Evolutionary conservation across 75 land plant species (phyloP), one percentile per base, ranked within the genome.

Genomic region (Pinus albicaulis): DNA sequence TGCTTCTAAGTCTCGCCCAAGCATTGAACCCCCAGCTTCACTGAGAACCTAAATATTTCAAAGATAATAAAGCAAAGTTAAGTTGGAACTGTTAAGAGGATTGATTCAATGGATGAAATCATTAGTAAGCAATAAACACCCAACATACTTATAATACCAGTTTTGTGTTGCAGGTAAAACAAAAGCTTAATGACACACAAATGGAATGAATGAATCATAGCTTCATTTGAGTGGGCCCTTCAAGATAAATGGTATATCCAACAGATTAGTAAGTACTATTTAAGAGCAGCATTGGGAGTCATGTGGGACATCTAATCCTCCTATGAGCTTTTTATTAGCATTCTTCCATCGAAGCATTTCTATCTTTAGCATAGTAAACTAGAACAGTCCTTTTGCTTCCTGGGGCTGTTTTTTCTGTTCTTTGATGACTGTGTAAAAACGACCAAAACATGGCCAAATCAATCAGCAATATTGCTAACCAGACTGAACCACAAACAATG

Each of bases 11-110:
- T 96, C 88, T 24, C 91, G 78, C 13, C 99, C 99, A 34, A 93
- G 74, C 84, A 88, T 87, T 41, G 94, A 90, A 36, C 98, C 94
- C 78, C 91, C 87, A 25, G 94, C 82, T 72, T 93, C 97, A 64
- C 98, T 97, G 19, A 80, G 44, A 7, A 95, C 87, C 97, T 93
- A 80, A 23, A 34, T 36, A 20, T 68, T 26, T 26, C 20, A 41
- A 41, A 68, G 23, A 64, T 64, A 28, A n/a, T 41, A 68, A 41
- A 41, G 38, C 48, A 38, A 20, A 68, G 41, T 28, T 3, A 41
- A 38, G 71, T 20, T 3, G 7, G 8, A 12, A 41, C 1, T 0
- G 23, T 17, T 62, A 25, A 23, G 73, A 24, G 34, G 14, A 73
- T 20, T 19, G 24, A 73, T 48, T 73, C 24, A 12, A 20, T 26